A percentile compares a stretch with the other conserved stretches of the same genome.
Conservation (phyloP, 208 protist genomes). For the Acanthamoeba healyi region DNA sequence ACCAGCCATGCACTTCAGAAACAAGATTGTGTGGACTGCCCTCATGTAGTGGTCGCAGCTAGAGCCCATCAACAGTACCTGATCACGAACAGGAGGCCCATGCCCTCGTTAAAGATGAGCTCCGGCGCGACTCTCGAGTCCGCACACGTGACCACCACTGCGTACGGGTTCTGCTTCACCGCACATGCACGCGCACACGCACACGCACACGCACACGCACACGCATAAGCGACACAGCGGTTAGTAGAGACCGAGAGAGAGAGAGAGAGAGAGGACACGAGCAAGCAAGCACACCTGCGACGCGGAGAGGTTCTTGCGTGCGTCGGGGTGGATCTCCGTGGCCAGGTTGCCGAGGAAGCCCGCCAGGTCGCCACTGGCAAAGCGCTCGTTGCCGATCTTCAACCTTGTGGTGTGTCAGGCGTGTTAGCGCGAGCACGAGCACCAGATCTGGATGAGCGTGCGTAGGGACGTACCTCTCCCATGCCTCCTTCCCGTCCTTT, state of each 20-base stretch:
- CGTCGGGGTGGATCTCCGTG: neutral
- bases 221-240: no score
- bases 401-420: neutral
- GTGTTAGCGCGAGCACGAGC: neutral
- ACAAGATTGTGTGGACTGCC: neutral
- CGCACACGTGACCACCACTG: neutral
- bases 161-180: neutral
- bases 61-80: no score
- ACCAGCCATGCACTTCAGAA: no score
- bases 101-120: slow-evolving; percentile 50
- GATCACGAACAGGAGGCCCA: slow-evolving; percentile 2
- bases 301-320: neutral
- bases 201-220: no score
- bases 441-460: neutral
- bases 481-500: neutral
- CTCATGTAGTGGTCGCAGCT: no score
- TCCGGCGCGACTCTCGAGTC: slow-evolving; percentile 30
- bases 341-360: slow-evolving; percentile 19
- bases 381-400: neutral
- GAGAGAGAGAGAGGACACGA: neutral
- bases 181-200: no score
- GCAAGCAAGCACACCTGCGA: neutral
- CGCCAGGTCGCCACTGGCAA: neutral
- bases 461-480: neutral
- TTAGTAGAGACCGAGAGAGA: no score